Evolutionary conservation across 2,329 filamentous ascomycete genomes (phyloP), one percentile per base, ranked within the genome.

Genomic region (Trichoderma sp.): DNA sequence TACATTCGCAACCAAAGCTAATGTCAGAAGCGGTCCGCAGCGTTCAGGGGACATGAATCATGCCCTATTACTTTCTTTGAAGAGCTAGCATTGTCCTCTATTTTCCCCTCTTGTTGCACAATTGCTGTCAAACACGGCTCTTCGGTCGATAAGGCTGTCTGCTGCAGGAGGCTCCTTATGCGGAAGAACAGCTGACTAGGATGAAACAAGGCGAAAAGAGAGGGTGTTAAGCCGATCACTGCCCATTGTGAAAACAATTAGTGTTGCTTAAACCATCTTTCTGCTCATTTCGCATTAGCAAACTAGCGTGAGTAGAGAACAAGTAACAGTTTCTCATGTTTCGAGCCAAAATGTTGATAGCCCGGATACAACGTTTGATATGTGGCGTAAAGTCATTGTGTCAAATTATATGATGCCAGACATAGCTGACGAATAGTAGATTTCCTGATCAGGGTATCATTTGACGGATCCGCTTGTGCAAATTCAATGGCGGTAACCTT

Each of bases 11-110:
- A 65, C 60, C 29, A 73, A 38, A 56, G 60, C 69, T 72, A 72
- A 73, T 73, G 71, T 64, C 60, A 73, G 71, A 65, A 65, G 60
- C 71, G 60, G 71, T 65, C 71, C 71, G 71, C 60, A 65, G 16
- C 38, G 38, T 38, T 73, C 71, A 73, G 71, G 71, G 71, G 71
- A 41, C 9, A 53, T 50, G 71, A 65, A 29, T 65, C 59, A 53
- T 35, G n/a, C 3, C 16, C 60, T 38, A 18, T 50, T 21, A 38
- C 31, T 73, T 50, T 45, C 62, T 66, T 66, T 60, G 60, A 38
- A 64, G 69, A 35, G n/a, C 8, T 50, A 33, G n/a, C 21, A 24
- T 50, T 16, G 5, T 18, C 45, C 9, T 24, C 29, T 53, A 6
- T 12, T 63, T 18, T 35, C 12, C 38, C 63, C 24, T 50, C 16